phyloP scores from a whole-genome alignment of 768 basidiomycete genomes.

The Royoungia palumana region DNA sequence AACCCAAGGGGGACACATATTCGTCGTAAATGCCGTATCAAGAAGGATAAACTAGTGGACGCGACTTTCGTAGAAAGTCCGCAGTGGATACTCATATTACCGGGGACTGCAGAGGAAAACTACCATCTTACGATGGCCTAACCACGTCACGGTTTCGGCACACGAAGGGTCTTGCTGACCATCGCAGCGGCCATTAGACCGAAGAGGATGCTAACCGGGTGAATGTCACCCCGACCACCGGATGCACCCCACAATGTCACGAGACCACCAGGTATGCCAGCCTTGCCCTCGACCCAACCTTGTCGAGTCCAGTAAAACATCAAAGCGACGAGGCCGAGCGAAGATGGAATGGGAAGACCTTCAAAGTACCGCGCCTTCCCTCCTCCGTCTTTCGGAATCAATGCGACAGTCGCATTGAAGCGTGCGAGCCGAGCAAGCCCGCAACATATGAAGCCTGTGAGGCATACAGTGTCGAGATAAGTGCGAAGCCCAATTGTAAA shows the following conservation, averaged over 20 bases:
- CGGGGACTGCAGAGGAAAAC: background rate
- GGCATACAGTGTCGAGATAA: conserved; percentile 81
- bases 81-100: conserved; percentile 5
- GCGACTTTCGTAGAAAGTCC: background rate
- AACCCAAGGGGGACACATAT: conserved; percentile 14
- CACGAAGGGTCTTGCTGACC: conserved; percentile 94
- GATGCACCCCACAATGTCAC: conserved; percentile 65
- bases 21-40: conserved; percentile 7
- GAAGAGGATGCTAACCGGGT: conserved; percentile 75
- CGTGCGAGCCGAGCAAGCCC: conserved; percentile 95
- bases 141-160: conserved; percentile 64
- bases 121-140: background rate
- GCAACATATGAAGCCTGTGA: conserved; percentile 91
- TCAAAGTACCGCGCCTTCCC: conserved; percentile 97
- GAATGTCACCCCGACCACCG: conserved; percentile 82
- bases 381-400: conserved; percentile 79
- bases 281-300: conserved; percentile 79
- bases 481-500: conserved; percentile 91
- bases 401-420: conserved; percentile 97
- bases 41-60: background rate
- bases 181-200: conserved; percentile 89
- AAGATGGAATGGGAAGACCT: conserved; percentile 94
- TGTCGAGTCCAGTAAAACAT: conserved; percentile 80
- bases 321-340: conserved; percentile 72
- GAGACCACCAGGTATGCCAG: conserved; percentile 74